A percentile compares a stretch with the other conserved stretches of the same genome.
phyloP scores from a whole-genome alignment of 2,329 filamentous ascomycete genomes.

The Pyrenophora seminiperda region DNA sequence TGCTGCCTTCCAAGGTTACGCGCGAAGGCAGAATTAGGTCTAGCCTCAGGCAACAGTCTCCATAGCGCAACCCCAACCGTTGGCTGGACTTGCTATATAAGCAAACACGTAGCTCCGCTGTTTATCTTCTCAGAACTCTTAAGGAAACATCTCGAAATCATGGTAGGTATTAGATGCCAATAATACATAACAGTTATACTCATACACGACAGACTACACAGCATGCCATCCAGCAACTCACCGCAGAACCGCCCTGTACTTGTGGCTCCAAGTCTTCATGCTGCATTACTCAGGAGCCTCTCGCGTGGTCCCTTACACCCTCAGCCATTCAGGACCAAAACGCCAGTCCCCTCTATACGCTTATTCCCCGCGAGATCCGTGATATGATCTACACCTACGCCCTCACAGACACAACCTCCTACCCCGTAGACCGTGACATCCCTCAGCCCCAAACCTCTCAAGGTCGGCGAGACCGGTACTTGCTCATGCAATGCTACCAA shows the following conservation, averaged over 20 bases:
- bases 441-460: not conserved
- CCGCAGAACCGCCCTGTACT: not conserved
- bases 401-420: conserved; percentile 13
- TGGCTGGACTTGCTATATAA: too few relatives aligned
- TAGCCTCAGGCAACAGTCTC: too few relatives aligned
- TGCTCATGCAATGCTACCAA: not conserved
- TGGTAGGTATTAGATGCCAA: too few relatives aligned
- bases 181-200: too few relatives aligned
- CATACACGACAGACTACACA: too few relatives aligned
- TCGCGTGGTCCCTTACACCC: conserved; percentile 23
- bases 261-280: not conserved
- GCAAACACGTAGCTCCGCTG: too few relatives aligned
- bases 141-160: not conserved
- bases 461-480: not conserved
- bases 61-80: too few relatives aligned
- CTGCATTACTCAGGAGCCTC: conserved; percentile 11
- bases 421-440: conserved; percentile 3
- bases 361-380: conserved; percentile 24
- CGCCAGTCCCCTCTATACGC: conserved; percentile 16
- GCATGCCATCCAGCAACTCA: too few relatives aligned
- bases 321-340: conserved; percentile 7
- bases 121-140: not conserved
- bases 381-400: conserved; percentile 25
- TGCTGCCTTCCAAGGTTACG: too few relatives aligned
- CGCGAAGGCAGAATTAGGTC: too few relatives aligned